These are phyloP conservation scores for Tylopilus felleus DNA, from an alignment of 768 basidiomycete species.

Conservation along the genomic window DNA sequence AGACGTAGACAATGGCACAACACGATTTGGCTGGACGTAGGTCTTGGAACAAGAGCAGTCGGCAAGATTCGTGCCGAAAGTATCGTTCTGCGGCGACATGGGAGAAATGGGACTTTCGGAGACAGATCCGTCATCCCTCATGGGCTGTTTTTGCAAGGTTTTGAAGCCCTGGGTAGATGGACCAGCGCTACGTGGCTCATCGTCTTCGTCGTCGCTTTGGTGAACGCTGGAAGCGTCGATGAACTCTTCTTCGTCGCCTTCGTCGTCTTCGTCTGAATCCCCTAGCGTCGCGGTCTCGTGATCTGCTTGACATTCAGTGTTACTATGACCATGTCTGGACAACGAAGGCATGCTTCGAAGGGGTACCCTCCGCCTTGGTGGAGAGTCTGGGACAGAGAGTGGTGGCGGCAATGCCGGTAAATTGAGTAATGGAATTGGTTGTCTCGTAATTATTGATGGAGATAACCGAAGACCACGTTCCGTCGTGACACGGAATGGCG, in stretches of 20 bases:
- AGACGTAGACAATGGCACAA: conserved; percentile 7
- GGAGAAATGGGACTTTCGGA: conserved; percentile 3
- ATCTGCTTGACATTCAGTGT: conserved; percentile 21
- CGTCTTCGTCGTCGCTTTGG: conserved; percentile 38
- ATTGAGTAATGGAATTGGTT: conserved; percentile 45
- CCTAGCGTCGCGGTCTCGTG: conserved; percentile 18
- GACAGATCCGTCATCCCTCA: neutral
- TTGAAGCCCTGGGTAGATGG: conserved; percentile 11
- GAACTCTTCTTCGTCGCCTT: conserved; percentile 34
- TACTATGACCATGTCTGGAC: conserved; percentile 35
- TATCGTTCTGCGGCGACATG: neutral
- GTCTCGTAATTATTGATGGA: conserved; percentile 44
- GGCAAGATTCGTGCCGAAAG: neutral
- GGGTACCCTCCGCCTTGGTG: conserved; percentile 25
- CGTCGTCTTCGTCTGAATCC: conserved; percentile 36
- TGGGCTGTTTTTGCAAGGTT: conserved; percentile 11
- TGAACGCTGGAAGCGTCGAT: conserved; percentile 35
- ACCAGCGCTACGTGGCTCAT: conserved; percentile 24
- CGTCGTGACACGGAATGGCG: conserved; percentile 24
- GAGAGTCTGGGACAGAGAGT: conserved; percentile 9
- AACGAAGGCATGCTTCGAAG: conserved; percentile 56
- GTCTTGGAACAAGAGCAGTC: conserved; percentile 9
- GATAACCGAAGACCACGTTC: conserved; percentile 42
- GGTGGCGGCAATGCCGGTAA: conserved; percentile 47
- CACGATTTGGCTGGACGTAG: conserved; percentile 2